Conservation (phyloP, 179 eudicot species). For the Gypsophila paniculata region DNA sequence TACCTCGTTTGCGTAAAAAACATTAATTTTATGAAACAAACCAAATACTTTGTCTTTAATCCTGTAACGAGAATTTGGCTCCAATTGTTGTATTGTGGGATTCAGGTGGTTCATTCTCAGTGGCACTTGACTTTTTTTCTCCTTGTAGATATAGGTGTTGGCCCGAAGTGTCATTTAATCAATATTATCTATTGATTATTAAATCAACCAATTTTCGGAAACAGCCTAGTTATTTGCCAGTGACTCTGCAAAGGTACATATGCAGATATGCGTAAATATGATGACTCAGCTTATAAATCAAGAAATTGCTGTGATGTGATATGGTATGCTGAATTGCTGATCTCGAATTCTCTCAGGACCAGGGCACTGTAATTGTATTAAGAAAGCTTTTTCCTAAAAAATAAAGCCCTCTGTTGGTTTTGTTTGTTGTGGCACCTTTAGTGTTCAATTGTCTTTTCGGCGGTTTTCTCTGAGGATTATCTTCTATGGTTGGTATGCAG, state of each 20-base stretch:
- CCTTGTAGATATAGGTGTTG: too few relatives aligned
- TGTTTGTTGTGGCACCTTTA: background rate
- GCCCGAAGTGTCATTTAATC: too few relatives aligned
- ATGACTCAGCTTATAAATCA: background rate
- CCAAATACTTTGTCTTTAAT: too few relatives aligned
- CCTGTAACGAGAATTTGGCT: too few relatives aligned
- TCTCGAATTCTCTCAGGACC: background rate
- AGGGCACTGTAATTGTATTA: background rate
- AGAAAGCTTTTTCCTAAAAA: background rate
- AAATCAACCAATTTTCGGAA: background rate
- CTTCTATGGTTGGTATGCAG: conserved; percentile 43
- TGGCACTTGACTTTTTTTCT: too few relatives aligned
- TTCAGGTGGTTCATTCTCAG: too few relatives aligned
- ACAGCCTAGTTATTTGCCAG: background rate
- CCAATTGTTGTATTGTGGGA: too few relatives aligned
- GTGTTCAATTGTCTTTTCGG: background rate
- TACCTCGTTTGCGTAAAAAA: too few relatives aligned
- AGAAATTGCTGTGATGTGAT: background rate
- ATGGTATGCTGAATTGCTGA: background rate
- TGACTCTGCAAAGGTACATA: background rate
- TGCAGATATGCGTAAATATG: too few relatives aligned
- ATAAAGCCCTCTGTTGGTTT: background rate
- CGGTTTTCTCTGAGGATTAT: background rate
- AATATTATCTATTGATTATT: too few relatives aligned
- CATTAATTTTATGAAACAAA: too few relatives aligned